Evolutionary conservation across 768 basidiomycete species (phyloP).

Genomic region (Leccinum disarticulatum): DNA sequence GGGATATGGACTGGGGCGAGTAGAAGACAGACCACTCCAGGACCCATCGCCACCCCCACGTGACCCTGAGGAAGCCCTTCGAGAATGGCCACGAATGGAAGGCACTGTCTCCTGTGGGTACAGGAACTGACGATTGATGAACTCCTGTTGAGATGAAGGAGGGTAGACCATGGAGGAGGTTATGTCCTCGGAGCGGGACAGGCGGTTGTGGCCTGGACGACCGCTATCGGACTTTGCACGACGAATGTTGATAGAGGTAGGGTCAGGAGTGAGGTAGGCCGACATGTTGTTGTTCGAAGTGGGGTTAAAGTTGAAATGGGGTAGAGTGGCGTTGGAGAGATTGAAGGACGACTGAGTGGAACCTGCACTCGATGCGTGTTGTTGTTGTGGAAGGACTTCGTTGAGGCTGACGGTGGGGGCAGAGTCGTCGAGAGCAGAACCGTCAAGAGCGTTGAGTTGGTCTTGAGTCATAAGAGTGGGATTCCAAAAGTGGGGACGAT

Average conservation of each 20-base stretch:
- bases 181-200: conserved; percentile 65
- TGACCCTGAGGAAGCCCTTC: conserved; percentile 44
- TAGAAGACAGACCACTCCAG: conserved; percentile 37
- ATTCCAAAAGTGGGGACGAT: conserved; percentile 57
- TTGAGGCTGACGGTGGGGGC: conserved; percentile 29
- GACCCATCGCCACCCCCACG: conserved; percentile 28
- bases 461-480: conserved; percentile 37
- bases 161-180: conserved; percentile 32
- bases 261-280: conserved; percentile 39
- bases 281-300: conserved; percentile 35
- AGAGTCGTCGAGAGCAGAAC: conserved; percentile 41
- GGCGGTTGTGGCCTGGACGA: conserved; percentile 47
- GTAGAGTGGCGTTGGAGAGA: conserved; percentile 23
- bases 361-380: conserved; percentile 26
- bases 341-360: conserved; percentile 30
- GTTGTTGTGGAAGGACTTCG: conserved; percentile 31
- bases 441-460: conserved; percentile 34
- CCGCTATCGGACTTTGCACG: conserved; percentile 49
- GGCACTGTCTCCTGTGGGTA: conserved; percentile 40
- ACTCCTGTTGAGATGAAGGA: conserved; percentile 41
- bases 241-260: conserved; percentile 39
- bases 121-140: conserved; percentile 44
- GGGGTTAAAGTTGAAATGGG: conserved; percentile 38
- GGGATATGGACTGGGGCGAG: conserved; percentile 62
- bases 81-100: conserved; percentile 41